Evolutionary conservation across 2,329 filamentous ascomycete species (phyloP).

Genomic region (Pseudogymnoascus sp.): DNA sequence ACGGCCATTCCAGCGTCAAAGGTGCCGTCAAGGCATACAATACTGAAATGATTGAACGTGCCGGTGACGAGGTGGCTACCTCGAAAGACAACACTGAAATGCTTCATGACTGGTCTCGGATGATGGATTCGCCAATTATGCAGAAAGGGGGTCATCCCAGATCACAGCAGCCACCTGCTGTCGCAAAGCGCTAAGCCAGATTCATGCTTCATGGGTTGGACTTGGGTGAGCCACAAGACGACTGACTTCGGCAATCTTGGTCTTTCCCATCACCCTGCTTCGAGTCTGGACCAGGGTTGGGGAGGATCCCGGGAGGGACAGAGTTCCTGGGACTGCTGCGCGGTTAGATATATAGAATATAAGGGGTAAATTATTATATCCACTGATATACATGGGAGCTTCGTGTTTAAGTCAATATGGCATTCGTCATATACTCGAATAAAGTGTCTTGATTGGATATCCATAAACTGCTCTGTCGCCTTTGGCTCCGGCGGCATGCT

Average conservation of each 20-base stretch:
- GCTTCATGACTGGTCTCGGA: constrained; percentile 37
- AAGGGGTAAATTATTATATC: background rate
- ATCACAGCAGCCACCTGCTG: background rate
- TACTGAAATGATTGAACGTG: constrained; percentile 39
- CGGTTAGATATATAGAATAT: background rate
- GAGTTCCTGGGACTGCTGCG: background rate
- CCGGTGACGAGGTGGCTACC: constrained; percentile 37
- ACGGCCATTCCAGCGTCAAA: constrained; percentile 17
- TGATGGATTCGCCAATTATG: constrained; percentile 28
- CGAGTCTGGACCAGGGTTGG: background rate
- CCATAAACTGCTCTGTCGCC: background rate
- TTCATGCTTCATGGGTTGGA: background rate
- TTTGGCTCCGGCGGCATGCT: background rate
- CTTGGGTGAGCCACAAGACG: background rate
- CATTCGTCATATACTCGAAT: background rate
- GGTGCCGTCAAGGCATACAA: constrained; percentile 36
- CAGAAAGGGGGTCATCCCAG: constrained; percentile 15
- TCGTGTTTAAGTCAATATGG: background rate
- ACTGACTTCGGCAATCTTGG: background rate
- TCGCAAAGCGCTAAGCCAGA: too few relatives aligned
- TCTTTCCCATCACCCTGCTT: background rate
- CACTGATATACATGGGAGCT: background rate
- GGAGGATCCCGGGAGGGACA: background rate
- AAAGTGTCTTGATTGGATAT: background rate
- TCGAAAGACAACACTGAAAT: constrained; percentile 39